Evolutionary conservation across 306 rosid genomes (phyloP), one percentile per base, ranked within the genome.

Genomic region (Phaseolus lunatus): DNA sequence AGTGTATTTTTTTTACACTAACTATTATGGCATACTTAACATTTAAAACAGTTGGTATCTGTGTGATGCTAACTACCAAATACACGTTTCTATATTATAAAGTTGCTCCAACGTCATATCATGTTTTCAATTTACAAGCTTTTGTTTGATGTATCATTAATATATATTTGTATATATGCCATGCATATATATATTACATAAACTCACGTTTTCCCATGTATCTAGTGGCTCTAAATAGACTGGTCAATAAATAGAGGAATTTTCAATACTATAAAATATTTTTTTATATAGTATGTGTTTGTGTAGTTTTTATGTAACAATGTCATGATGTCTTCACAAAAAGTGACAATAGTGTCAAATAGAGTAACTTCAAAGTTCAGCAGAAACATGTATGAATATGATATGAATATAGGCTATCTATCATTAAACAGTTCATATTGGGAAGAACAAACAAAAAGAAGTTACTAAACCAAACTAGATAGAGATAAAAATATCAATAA

Each of bases 21-120:
- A 27, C 4, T 27, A 24, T 24, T n/a, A n/a, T n/a, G n/a, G n/a
- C n/a, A n/a, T 49, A 11, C 43, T 50, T 50, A 29, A 66, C 76
- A 77, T 67, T 22, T 15, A 33, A 50, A 58, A 23, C 71, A 8
- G 22, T 50, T 43, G 67, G n/a, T 68, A 37, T 61, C 7, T 27
- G 15, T 50, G 77, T 23, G n/a, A n/a, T 48, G 41, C 67, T 66
- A 29, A 54, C 49, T 22, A 44, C 22, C 63, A 44, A 65, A 14
- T 20, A 37, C 67, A 67, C 27, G 26, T 67, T 75, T 22, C 52
- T 22, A 44, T 18, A 44, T 47, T 66, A 69, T 13, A 9, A 66
- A 66, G 70, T 49, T 77, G 85, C 66, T 72, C 75, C 47, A 53
- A 73, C 67, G 65, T 72, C 58, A 45, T 27, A 41, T 73, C 78